Conservation (phyloP, 768 basidiomycete species). For the Leccinum subgranulosum region DNA sequence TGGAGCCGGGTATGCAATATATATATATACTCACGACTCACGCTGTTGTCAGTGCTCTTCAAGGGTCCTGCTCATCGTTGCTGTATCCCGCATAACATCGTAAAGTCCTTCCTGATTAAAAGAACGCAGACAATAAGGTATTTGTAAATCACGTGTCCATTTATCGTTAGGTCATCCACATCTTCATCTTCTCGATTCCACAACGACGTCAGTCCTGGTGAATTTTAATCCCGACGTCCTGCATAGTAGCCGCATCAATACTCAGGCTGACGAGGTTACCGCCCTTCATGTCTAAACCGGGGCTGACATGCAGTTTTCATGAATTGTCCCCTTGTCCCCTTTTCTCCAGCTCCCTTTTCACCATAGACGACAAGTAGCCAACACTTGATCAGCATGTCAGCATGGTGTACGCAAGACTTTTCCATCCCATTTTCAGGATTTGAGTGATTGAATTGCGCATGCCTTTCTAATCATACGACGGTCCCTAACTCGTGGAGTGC, state of each 20-base stretch:
- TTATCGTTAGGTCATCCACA: too few species aligned
- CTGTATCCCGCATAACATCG: too few species aligned
- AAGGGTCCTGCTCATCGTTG: too few species aligned
- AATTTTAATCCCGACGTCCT: neutral
- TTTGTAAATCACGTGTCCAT: too few species aligned
- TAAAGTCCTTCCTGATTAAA: too few species aligned
- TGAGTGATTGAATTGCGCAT: neutral
- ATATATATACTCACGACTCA: too few species aligned
- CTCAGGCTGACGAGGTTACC: slow-evolving; percentile 6
- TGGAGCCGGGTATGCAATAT: too few species aligned
- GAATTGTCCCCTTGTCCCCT: neutral
- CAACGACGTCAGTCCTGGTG: neutral
- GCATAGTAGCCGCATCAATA: too few species aligned
- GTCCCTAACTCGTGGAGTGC: slow-evolving; percentile 10
- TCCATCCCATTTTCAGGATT: slow-evolving; percentile 23
- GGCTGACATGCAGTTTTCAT: slow-evolving; percentile 3
- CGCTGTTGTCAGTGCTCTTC: too few species aligned
- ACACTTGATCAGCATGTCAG: slow-evolving; percentile 7
- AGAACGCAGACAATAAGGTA: too few species aligned
- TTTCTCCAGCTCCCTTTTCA: neutral
- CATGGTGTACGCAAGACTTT: slow-evolving; percentile 20
- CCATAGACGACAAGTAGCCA: neutral
- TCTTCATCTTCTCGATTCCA: too few species aligned
- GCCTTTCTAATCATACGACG: neutral
- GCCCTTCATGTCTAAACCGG: neutral